Evolutionary conservation across 805 yeast species (phyloP).

Genomic region (Ogataea parapolymorpha): DNA sequence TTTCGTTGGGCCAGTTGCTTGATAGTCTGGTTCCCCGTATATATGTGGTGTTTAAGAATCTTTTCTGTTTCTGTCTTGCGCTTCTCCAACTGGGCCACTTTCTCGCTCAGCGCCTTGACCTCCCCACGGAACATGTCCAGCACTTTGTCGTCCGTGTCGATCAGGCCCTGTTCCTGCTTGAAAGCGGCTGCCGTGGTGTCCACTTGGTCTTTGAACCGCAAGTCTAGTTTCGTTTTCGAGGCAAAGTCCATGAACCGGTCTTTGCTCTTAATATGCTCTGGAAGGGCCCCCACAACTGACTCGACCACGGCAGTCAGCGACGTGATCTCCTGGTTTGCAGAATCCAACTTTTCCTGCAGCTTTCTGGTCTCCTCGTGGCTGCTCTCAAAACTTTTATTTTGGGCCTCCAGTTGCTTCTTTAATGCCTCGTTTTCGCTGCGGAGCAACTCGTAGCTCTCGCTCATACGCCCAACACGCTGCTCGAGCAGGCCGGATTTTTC

Average conservation of each 20-base stretch:
- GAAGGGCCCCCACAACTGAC: conserved; percentile 7
- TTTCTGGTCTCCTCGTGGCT: background rate
- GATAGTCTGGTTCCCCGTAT: conserved; percentile 25
- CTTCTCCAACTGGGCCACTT: conserved; percentile 21
- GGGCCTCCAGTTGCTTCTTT: background rate
- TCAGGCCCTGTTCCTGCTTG: conserved; percentile 10
- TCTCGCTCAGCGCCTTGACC: conserved; percentile 22
- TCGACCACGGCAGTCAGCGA: conserved; percentile 3
- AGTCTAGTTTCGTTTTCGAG: background rate
- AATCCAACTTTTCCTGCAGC: background rate
- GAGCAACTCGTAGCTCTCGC: background rate
- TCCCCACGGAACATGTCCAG: conserved; percentile 30
- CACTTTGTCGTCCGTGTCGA: conserved; percentile 27
- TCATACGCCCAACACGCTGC: background rate
- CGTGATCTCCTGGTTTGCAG: background rate
- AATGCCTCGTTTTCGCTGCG: background rate
- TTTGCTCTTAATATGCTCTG: conserved; percentile 9
- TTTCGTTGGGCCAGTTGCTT: conserved; percentile 9
- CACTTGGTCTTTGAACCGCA: background rate
- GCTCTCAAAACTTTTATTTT: background rate
- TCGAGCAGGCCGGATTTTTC: background rate
- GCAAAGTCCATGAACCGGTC: conserved; percentile 9
- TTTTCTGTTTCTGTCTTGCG: conserved; percentile 24
- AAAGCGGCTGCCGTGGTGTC: conserved; percentile 3
- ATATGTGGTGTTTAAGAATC: conserved; percentile 20